Conservation (phyloP, 805 yeast genomes). For the Candida germanica region DNA sequence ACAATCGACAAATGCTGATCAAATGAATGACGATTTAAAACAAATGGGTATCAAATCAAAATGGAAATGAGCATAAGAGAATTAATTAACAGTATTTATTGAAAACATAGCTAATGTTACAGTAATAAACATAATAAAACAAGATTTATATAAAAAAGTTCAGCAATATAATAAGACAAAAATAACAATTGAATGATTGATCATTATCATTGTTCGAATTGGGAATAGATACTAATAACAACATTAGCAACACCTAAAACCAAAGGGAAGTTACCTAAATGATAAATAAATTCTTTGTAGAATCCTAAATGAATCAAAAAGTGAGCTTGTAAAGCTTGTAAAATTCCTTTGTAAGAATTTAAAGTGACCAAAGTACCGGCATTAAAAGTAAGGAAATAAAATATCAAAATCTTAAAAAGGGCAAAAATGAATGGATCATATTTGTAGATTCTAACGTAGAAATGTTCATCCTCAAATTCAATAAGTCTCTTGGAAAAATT, state of each 20-base stretch:
- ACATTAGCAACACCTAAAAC: slow-evolving; percentile 46
- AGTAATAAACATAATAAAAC: slow-evolving; percentile 11
- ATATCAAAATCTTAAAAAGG: slow-evolving; percentile 43
- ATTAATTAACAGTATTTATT: slow-evolving; percentile 5
- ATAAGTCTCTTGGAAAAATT: slow-evolving; percentile 47
- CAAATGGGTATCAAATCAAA: slow-evolving; percentile 33
- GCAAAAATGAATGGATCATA: slow-evolving; percentile 57
- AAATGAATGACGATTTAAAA: slow-evolving; percentile 33
- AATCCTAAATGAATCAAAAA: slow-evolving; percentile 35
- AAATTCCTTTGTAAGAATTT: slow-evolving; percentile 21
- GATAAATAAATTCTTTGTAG: slow-evolving; percentile 31
- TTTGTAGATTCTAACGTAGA: slow-evolving; percentile 35
- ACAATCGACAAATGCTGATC: slow-evolving; percentile 30
- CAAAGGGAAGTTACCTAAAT: slow-evolving; percentile 48
- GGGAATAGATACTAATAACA: slow-evolving; percentile 50
- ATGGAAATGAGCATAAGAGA: slow-evolving; percentile 22
- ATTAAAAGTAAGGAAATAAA: slow-evolving; percentile 36
- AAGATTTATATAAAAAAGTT: no score
- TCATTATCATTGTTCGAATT: slow-evolving; percentile 40
- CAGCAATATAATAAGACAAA: slow-evolving; percentile 10
- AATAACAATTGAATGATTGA: slow-evolving; percentile 1
- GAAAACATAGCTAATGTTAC: slow-evolving; percentile 12
- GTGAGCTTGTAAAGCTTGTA: slow-evolving; percentile 27
- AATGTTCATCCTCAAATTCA: slow-evolving; percentile 22
- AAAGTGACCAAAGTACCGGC: slow-evolving; percentile 26